Percentiles rank a stretch among this genome's conserved stretches.
Conservation (phyloP, 192 early-diverging fungal genomes). For the Coemansia sp. region DNA sequence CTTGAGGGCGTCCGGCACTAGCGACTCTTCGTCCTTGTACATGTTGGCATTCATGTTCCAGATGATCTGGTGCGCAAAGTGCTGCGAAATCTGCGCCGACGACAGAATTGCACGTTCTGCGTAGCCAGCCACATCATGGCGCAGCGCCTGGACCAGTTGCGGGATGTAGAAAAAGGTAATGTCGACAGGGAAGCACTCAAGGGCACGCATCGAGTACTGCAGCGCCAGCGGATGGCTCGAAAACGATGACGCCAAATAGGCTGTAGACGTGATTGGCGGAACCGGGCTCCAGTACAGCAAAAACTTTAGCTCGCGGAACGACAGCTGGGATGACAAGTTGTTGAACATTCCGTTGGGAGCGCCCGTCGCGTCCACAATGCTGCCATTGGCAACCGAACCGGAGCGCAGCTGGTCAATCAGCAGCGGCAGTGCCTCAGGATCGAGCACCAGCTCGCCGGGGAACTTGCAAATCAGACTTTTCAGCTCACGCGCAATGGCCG, state of each 20-base stretch:
- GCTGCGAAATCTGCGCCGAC: slow-evolving; percentile 89
- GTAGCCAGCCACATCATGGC: slow-evolving; percentile 86
- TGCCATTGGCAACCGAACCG: neutral
- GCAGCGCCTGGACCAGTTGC: slow-evolving; percentile 95
- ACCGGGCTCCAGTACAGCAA: slow-evolving; percentile 88
- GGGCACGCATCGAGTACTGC: slow-evolving; percentile 90
- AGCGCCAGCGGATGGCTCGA: slow-evolving; percentile 83
- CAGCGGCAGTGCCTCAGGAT: slow-evolving; percentile 71
- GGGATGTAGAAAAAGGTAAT: slow-evolving; percentile 98
- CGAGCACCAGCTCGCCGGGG: slow-evolving; percentile 64
- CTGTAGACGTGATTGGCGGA: slow-evolving; percentile 84
- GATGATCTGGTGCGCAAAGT: slow-evolving; percentile 99
- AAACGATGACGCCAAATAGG: slow-evolving; percentile 71
- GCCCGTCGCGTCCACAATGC: neutral
- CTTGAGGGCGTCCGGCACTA: slow-evolving; percentile 79
- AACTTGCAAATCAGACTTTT: slow-evolving; percentile 62
- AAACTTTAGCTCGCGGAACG: slow-evolving; percentile 59
- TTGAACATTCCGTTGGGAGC: slow-evolving; percentile 39
- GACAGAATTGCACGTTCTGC: slow-evolving; percentile 93
- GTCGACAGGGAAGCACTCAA: slow-evolving; percentile 90
- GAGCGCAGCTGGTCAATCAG: slow-evolving; percentile 63
- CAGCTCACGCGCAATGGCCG: slow-evolving; percentile 66
- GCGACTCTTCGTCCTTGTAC: slow-evolving; percentile 67
- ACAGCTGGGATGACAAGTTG: slow-evolving; percentile 16
- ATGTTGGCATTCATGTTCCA: slow-evolving; percentile 99